Percentiles rank a stretch among this genome's conserved stretches.
Evolutionary conservation across 192 early-diverging fungal species (phyloP).

Genomic region (Spizellomyces punctatus): DNA sequence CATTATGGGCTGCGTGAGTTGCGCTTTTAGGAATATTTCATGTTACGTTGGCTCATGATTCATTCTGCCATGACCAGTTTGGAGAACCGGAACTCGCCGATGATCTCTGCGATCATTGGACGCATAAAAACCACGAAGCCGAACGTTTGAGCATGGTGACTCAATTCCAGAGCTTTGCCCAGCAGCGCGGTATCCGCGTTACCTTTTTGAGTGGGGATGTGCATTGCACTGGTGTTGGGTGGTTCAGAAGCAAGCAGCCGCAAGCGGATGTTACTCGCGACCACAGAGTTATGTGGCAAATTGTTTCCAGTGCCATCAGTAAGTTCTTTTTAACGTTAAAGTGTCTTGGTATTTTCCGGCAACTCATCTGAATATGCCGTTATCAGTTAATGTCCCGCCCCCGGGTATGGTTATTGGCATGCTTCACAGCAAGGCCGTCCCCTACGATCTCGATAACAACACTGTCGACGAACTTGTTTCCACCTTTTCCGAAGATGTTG

Average conservation of each 20-base stretch:
- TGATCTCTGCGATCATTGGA: conserved; percentile 78
- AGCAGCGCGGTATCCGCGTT: conserved; percentile 61
- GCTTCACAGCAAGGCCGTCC: conserved; percentile 64
- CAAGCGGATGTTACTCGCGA: conserved; percentile 63
- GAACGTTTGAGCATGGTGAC: conserved; percentile 72
- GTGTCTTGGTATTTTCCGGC: conserved; percentile 3
- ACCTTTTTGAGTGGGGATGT: conserved; percentile 85
- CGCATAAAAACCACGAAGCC: conserved; percentile 64
- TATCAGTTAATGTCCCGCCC: conserved; percentile 52
- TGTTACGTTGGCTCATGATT: background rate
- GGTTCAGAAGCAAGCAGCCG: conserved; percentile 70
- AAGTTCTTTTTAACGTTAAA: conserved; percentile 46
- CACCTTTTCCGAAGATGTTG: conserved; percentile 69
- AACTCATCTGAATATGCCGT: background rate
- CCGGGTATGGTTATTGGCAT: conserved; percentile 69
- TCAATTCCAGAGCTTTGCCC: conserved; percentile 68
- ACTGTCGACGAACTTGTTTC: conserved; percentile 76
- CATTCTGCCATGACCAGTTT: conserved; percentile 40
- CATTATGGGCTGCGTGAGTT: conserved; percentile 46
- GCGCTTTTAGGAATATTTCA: background rate
- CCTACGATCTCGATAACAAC: conserved; percentile 54
- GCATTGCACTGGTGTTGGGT: conserved; percentile 45
- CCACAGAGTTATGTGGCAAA: conserved; percentile 75
- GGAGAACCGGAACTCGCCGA: conserved; percentile 85
- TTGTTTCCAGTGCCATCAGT: conserved; percentile 80